Evolutionary conservation across 148 eudicot species (phyloP).

Genomic region (Limonium bicolor): DNA sequence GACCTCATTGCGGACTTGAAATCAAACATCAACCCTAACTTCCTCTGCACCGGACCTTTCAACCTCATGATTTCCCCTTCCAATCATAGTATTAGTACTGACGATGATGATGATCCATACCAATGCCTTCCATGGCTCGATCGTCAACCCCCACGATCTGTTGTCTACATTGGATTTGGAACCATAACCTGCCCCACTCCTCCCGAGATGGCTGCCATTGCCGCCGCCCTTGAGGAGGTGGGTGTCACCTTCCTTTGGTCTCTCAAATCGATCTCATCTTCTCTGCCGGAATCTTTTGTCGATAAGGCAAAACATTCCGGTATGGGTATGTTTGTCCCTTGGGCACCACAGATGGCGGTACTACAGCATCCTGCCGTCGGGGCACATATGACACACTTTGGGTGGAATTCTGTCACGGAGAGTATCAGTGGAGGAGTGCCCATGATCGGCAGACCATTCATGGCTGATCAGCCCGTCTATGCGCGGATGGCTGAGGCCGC

Average conservation of each 20-base stretch:
- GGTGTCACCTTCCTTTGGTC: not conserved
- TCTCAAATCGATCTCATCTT: not conserved
- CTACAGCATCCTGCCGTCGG: not conserved
- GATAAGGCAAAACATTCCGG: not conserved
- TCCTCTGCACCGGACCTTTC: not conserved
- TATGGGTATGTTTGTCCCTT: not conserved
- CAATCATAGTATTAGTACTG: too few relatives aligned
- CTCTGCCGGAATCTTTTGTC: not conserved
- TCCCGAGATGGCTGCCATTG: not conserved
- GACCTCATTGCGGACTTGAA: not conserved
- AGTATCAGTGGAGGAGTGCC: too few relatives aligned
- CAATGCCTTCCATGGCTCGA: slow-evolving; percentile 2
- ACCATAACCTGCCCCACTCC: not conserved
- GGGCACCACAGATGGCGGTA: slow-evolving; percentile 2
- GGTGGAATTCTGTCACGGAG: slow-evolving; percentile 1
- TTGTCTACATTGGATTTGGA: not conserved
- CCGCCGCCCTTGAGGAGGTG: not conserved
- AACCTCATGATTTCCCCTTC: too few relatives aligned
- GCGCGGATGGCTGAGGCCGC: too few relatives aligned
- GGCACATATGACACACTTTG: not conserved
- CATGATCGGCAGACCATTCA: too few relatives aligned
- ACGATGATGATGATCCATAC: not conserved
- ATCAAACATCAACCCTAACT: not conserved
- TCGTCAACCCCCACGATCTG: not conserved
- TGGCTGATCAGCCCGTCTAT: too few relatives aligned